Percentiles rank a stretch among this genome's conserved stretches.
Conservation (phyloP, 768 basidiomycete genomes). For the Calvatia gigantea region DNA sequence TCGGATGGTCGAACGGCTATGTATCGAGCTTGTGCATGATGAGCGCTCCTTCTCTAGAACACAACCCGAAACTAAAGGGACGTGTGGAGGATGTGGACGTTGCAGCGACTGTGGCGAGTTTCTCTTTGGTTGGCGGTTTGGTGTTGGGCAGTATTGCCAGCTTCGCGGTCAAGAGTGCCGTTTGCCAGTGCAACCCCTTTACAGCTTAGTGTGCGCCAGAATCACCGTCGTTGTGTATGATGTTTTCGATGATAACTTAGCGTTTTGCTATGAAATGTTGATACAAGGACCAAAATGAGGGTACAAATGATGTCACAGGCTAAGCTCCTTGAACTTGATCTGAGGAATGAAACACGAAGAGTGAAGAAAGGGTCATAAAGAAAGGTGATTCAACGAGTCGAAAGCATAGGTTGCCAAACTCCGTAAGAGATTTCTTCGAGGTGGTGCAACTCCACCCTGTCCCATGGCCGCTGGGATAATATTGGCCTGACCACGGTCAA, state of each 20-base stretch:
- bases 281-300: not conserved
- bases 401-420: conserved; percentile 71
- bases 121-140: conserved; percentile 76
- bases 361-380: too few relatives aligned
- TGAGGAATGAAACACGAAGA: not conserved
- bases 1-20: conserved; percentile 83
- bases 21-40: conserved; percentile 79
- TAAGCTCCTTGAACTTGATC: not conserved
- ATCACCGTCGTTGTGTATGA: not conserved
- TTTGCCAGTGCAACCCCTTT: conserved; percentile 79
- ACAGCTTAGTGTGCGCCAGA: conserved; percentile 17
- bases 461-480: conserved; percentile 66
- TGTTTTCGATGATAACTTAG: conserved; percentile 1
- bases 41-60: conserved; percentile 73
- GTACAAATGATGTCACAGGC: not conserved
- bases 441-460: conserved; percentile 65
- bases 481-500: conserved; percentile 47
- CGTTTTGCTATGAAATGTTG: not conserved
- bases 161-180: conserved; percentile 69
- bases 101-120: conserved; percentile 78
- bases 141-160: conserved; percentile 73
- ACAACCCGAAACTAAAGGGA: conserved; percentile 71
- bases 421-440: conserved; percentile 67
- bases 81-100: conserved; percentile 77
- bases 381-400: conserved; percentile 31